Evolutionary conservation across 2,329 filamentous ascomycete genomes (phyloP).

Genomic region (Aspergillus neotritici): DNA sequence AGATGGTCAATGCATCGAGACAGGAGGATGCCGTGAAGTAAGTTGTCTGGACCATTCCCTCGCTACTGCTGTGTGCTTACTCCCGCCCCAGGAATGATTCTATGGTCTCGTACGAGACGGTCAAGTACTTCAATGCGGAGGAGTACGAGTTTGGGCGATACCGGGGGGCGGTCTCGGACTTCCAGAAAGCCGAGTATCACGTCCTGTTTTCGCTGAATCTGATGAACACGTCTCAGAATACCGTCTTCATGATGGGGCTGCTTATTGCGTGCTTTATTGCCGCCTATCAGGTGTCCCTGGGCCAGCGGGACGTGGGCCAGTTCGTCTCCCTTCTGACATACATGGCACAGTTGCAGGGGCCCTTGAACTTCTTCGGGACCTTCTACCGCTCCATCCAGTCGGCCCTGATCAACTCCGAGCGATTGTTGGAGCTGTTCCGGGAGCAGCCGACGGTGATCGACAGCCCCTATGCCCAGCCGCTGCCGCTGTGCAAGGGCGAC

Average conservation of each 20-base stretch:
- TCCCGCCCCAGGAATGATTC: conserved; percentile 70
- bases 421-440: conserved; percentile 92
- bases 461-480: conserved; percentile 55
- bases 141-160: conserved; percentile 72
- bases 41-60: conserved; percentile 22
- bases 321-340: conserved; percentile 72
- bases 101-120: conserved; percentile 95
- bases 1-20: conserved; percentile 91
- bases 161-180: conserved; percentile 62
- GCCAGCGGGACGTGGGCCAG: conserved; percentile 60
- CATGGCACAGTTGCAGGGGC: conserved; percentile 71
- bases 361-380: conserved; percentile 82
- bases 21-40: conserved; percentile 93
- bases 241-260: conserved; percentile 73
- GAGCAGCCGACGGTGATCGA: conserved; percentile 90
- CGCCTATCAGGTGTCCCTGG: conserved; percentile 68
- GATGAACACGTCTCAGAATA: conserved; percentile 75
- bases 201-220: conserved; percentile 70
- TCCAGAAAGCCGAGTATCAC: conserved; percentile 68
- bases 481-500: conserved; percentile 68
- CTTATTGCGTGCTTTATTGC: conserved; percentile 67
- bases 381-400: conserved; percentile 96
- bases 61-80: not conserved
- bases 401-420: conserved; percentile 94
- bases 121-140: conserved; percentile 86